These are phyloP conservation scores for Sinapis alba DNA, from an alignment of 441 rosid genomes.

Conservation along the genomic window DNA sequence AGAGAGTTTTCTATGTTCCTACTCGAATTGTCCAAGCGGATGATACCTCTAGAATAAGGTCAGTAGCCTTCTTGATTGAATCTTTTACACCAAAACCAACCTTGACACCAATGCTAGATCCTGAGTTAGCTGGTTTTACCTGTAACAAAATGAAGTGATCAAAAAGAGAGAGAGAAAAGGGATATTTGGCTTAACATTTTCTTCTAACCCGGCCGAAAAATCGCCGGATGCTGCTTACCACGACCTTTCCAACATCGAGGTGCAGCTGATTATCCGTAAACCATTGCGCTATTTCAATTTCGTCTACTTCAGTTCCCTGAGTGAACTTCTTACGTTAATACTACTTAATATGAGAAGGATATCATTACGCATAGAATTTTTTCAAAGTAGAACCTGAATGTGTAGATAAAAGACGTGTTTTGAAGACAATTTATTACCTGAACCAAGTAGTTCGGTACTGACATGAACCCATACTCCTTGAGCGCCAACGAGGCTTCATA, in stretches of 20 bases:
- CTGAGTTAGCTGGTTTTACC: constrained; percentile 95
- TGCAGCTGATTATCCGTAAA: constrained; percentile 74
- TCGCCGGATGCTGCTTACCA: constrained; percentile 61
- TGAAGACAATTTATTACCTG: constrained; percentile 52
- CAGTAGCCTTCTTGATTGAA: constrained; percentile 71
- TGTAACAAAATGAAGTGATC: constrained; percentile 32
- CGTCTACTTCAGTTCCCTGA: constrained; percentile 54
- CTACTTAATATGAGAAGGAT: constrained; percentile 3
- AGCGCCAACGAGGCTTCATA: constrained; percentile 84
- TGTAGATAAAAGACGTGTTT: constrained; percentile 1
- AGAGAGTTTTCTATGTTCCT: background rate
- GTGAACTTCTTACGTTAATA: constrained; percentile 26
- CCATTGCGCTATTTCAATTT: constrained; percentile 68
- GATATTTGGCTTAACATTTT: constrained; percentile 10
- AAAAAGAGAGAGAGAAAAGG: constrained; percentile 25
- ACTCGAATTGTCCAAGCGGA: background rate
- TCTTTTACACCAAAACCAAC: constrained; percentile 88
- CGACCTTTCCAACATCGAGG: constrained; percentile 73
- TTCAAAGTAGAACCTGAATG: background rate
- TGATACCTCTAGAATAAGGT: constrained; percentile 75
- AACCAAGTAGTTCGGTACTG: constrained; percentile 74
- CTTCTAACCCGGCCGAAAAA: constrained; percentile 11
- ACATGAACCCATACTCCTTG: constrained; percentile 61
- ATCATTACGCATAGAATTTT: background rate
- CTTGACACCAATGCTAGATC: constrained; percentile 95